Evolutionary conservation across 768 basidiomycete genomes (phyloP).

Genomic region (Podaxis mareebaensis): DNA sequence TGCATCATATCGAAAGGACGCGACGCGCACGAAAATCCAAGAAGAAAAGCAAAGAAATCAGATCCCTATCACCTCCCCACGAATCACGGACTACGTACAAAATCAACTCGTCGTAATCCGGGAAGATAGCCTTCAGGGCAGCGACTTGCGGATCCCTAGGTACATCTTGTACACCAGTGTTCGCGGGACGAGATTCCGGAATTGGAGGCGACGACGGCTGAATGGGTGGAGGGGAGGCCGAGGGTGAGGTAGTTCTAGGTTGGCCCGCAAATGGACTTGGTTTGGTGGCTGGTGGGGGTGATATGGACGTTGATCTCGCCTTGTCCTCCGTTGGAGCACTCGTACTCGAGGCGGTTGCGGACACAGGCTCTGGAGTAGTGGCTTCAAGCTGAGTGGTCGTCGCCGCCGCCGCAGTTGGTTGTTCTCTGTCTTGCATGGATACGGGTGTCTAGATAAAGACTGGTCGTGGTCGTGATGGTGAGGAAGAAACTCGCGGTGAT

Average conservation of each 20-base stretch:
- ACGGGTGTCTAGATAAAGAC: not conserved
- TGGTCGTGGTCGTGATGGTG: conserved; percentile 4
- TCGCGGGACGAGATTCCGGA: conserved; percentile 2
- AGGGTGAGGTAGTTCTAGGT: not conserved
- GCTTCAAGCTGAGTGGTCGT: not conserved
- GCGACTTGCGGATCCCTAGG: conserved; percentile 51
- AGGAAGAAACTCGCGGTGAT: not conserved
- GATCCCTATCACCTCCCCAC: not conserved
- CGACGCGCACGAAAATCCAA: not conserved
- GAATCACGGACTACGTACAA: conserved; percentile 45
- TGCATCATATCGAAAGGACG: conserved; percentile 23
- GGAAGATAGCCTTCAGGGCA: conserved; percentile 68
- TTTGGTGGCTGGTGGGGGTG: not conserved
- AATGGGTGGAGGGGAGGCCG: not conserved
- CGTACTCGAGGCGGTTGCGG: not conserved
- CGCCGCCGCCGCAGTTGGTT: not conserved
- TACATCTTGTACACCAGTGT: conserved; percentile 18
- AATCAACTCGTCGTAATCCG: conserved; percentile 75
- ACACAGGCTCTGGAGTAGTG: not conserved
- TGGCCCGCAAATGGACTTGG: conserved; percentile 1
- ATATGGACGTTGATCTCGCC: not conserved
- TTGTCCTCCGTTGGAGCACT: not conserved
- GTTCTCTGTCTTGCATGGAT: conserved; percentile 8
- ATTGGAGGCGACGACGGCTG: not conserved
- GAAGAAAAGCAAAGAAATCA: not conserved